Percentiles rank a stretch among this genome's conserved stretches.
phyloP scores from a whole-genome alignment of 352 stramenopile species.

The Pythium sp. region DNA sequence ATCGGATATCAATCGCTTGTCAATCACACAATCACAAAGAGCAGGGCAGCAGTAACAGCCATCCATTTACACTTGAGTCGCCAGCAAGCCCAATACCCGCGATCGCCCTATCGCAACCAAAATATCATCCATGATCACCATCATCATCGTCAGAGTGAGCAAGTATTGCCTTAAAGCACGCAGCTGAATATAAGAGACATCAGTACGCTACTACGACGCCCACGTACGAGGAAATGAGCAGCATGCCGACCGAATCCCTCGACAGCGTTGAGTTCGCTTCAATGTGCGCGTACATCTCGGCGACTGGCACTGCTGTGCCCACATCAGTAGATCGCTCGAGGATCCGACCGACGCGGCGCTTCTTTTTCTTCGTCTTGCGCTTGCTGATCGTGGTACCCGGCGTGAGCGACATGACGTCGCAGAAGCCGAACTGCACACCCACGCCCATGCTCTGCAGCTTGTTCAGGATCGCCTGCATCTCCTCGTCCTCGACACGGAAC shows the following conservation, averaged over 20 bases:
- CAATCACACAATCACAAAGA: no score
- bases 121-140: neutral
- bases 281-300: slow-evolving; percentile 86
- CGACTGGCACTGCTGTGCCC: slow-evolving; percentile 78
- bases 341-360: slow-evolving; percentile 61
- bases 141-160: neutral
- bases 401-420: slow-evolving; percentile 87
- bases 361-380: slow-evolving; percentile 44
- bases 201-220: neutral
- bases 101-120: slow-evolving; percentile 44
- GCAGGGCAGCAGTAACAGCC: neutral
- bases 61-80: slow-evolving; percentile 51
- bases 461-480: slow-evolving; percentile 85
- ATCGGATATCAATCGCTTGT: neutral
- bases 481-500: slow-evolving; percentile 80
- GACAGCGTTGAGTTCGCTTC: slow-evolving; percentile 81
- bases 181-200: neutral
- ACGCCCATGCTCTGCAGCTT: slow-evolving; percentile 79
- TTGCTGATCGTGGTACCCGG: slow-evolving; percentile 78
- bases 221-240: slow-evolving; percentile 83
- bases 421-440: slow-evolving; percentile 84
- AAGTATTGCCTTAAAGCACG: neutral
- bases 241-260: slow-evolving; percentile 79
- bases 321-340: slow-evolving; percentile 78
- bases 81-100: slow-evolving; percentile 77